Evolutionary conservation across 192 early-diverging fungal species (phyloP), one percentile per base, ranked within the genome.

Genomic region (Phycomyces nitens): DNA sequence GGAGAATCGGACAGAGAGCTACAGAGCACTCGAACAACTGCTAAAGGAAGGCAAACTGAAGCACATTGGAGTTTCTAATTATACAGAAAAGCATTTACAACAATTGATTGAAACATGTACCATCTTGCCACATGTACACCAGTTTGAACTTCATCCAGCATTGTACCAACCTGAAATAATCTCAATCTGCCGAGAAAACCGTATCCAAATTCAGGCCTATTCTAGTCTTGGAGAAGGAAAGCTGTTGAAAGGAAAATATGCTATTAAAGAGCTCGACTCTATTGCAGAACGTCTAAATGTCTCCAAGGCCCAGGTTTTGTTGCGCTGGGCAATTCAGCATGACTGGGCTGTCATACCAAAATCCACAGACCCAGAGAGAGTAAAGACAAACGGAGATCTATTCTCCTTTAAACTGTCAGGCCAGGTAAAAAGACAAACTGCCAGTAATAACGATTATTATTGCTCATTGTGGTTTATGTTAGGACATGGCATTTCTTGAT

Each of bases 31-130:
- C 10, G 88, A 88, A 66, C 63, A 68, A 29, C 65, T 88, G n/a
- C 86, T 88, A 54, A 58, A 62, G 8, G 77, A 73, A 49, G 79
- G 78, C 14, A 86, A 81, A 53, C 53, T 89, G 2, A 72, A 81
- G 0, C 76, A 86, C 0, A 92, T 92, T 57, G 89, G 89, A 1
- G 83, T 92, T 41, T 85, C 86, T 63, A 92, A 92, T 60, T 92
- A 86, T 58, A 87, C 88, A 0, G 24, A 74, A 15, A 8, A 34
- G 0, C 88, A 89, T 67, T 62, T 92, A n/a, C 58, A 72, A 3
- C 77, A 89, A 38, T 75, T 92, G 29, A 56, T 81, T 6, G 73
- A 79, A 15, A 73, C 77, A 39, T 85, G 84, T 11, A 75, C 74
- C 38, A 67, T 89, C 0, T 49, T 72, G 12, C 88, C 89, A 7